These are phyloP conservation scores for Scenedesmus sp. DNA, from an alignment of 163 green algal genomes.

Conservation along the genomic window DNA sequence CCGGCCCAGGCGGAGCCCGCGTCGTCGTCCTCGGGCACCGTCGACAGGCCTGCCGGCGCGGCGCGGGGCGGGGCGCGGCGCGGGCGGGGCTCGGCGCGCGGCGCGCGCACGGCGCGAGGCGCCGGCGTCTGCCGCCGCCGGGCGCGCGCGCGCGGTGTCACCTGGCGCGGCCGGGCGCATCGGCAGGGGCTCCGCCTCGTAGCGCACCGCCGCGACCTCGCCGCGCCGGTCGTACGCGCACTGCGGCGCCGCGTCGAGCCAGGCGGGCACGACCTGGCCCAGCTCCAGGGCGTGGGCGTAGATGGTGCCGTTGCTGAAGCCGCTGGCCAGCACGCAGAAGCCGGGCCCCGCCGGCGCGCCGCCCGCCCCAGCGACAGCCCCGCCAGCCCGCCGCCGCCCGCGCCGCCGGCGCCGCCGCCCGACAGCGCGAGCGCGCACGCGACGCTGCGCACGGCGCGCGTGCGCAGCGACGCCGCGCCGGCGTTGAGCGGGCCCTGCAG, in stretches of 20 bases:
- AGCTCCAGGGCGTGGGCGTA: conserved; percentile 43
- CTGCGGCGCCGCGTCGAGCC: conserved; percentile 34
- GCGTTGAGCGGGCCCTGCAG: conserved; percentile 50
- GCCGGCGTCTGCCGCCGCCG: neutral
- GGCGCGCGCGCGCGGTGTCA: neutral
- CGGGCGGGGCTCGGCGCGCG: neutral
- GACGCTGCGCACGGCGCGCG: neutral
- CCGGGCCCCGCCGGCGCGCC: neutral
- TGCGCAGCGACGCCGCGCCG: conserved; percentile 12
- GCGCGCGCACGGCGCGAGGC: neutral
- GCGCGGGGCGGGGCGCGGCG: neutral
- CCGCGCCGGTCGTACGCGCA: conserved; percentile 17
- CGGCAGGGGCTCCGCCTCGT: conserved; percentile 3
- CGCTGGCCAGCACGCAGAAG: conserved; percentile 14
- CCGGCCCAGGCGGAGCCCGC: no score
- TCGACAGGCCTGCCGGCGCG: conserved; percentile 16
- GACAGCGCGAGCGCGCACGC: conserved; percentile 8
- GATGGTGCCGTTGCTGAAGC: conserved; percentile 27
- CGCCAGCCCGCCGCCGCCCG: neutral
- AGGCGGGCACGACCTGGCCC: conserved; percentile 8
- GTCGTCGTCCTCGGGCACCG: conserved; percentile 7
- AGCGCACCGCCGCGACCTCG: conserved; percentile 26
- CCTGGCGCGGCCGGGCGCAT: neutral
- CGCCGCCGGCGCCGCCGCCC: neutral
- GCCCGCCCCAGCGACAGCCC: neutral